phyloP scores from a whole-genome alignment of 352 stramenopile genomes.

The Pythium volutum region DNA sequence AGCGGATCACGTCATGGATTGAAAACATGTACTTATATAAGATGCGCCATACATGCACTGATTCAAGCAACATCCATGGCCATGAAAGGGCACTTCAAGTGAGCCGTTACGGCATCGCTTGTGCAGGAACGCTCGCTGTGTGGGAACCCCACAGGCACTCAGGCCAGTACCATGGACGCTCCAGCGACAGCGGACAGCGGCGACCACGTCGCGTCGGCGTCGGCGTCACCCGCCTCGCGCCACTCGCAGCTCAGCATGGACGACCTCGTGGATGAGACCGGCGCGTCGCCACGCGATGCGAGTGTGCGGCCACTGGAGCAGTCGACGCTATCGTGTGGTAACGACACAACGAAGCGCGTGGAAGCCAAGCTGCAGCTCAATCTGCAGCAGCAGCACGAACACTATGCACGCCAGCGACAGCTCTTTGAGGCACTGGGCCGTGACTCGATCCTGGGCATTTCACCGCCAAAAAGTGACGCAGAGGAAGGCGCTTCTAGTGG shows the following conservation, averaged over 20 bases:
- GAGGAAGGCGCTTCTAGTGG: background rate
- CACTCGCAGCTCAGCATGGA: slow-evolving; percentile 41
- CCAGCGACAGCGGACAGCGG: background rate
- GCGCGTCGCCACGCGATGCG: slow-evolving; percentile 6
- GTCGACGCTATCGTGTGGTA: background rate
- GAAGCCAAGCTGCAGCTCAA: slow-evolving; percentile 53
- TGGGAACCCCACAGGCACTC: too few species aligned
- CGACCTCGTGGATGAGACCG: slow-evolving; percentile 35
- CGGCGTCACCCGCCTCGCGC: slow-evolving; percentile 13
- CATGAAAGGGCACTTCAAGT: background rate
- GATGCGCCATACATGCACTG: background rate
- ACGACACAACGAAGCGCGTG: slow-evolving; percentile 32
- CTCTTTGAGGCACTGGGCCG: slow-evolving; percentile 57
- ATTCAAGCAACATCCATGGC: background rate
- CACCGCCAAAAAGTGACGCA: slow-evolving; percentile 6
- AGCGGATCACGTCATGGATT: too few species aligned
- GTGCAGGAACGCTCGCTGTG: too few species aligned
- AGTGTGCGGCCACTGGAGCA: background rate
- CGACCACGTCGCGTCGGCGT: background rate
- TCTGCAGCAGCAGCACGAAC: slow-evolving; percentile 52
- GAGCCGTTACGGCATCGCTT: background rate
- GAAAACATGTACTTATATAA: background rate
- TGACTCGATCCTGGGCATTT: slow-evolving; percentile 15
- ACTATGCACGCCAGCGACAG: slow-evolving; percentile 55
- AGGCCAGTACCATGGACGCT: background rate